Evolutionary conservation across 1,284 basidiomycete genomes (phyloP).

Genomic region (Ceratobasidium sp.): DNA sequence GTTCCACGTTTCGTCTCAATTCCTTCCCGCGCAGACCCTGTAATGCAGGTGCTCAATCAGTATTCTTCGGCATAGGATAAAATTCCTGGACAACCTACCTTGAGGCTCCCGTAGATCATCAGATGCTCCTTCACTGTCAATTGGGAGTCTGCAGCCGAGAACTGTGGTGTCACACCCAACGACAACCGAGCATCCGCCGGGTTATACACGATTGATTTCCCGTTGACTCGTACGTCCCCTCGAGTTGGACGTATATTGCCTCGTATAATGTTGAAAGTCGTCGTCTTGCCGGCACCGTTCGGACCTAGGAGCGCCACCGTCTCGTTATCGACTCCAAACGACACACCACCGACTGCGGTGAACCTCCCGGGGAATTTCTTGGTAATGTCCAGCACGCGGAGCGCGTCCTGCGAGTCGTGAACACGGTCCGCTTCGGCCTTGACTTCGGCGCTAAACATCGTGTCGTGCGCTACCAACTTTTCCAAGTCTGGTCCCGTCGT

Average conservation of each 20-base stretch:
- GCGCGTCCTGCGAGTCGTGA: conserved; percentile 65
- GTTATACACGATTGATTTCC: conserved; percentile 71
- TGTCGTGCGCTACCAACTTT: not conserved
- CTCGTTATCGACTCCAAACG: conserved; percentile 74
- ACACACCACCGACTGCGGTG: conserved; percentile 79
- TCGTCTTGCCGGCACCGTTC: conserved; percentile 85
- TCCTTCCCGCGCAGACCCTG: conserved; percentile 71
- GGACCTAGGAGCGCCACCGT: conserved; percentile 83
- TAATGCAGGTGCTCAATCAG: conserved; percentile 59
- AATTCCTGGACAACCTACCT: not conserved
- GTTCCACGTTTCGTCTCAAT: conserved; percentile 68
- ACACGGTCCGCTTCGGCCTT: conserved; percentile 68
- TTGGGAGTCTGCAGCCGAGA: conserved; percentile 83
- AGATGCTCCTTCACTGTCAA: conserved; percentile 84
- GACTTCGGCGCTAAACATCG: conserved; percentile 61
- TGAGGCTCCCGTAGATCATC: conserved; percentile 58
- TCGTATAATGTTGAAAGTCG: conserved; percentile 80
- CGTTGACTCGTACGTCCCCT: conserved; percentile 76
- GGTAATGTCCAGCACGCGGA: conserved; percentile 73
- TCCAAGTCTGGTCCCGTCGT: conserved; percentile 20
- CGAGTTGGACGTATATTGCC: conserved; percentile 72
- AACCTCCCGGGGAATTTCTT: conserved; percentile 70
- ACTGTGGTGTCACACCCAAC: conserved; percentile 85
- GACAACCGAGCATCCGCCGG: conserved; percentile 73
- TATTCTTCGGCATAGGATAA: conserved; percentile 59